These are phyloP conservation scores for Phialocephala subalpina DNA, from an alignment of 2,329 filamentous ascomycete genomes.

Conservation along the genomic window DNA sequence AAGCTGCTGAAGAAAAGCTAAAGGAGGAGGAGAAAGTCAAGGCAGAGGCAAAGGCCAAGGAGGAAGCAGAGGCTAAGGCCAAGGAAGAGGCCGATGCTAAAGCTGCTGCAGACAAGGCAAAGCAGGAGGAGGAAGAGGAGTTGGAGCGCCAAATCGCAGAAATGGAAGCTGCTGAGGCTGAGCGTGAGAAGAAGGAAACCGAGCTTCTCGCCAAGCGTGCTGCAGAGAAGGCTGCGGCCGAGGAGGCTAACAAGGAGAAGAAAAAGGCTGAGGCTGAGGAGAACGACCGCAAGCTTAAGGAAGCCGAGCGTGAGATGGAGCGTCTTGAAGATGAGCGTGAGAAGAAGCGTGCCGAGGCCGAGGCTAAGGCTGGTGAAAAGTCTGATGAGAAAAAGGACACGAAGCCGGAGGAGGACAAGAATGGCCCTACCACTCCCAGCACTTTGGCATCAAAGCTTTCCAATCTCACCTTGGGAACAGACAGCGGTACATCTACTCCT, in stretches of 20 bases:
- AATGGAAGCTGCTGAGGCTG: constrained; percentile 54
- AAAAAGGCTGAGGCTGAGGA: constrained; percentile 59
- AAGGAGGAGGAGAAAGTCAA: constrained; percentile 48
- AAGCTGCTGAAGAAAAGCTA: constrained; percentile 42
- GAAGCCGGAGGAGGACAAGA: constrained; percentile 38
- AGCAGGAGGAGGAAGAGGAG: constrained; percentile 60
- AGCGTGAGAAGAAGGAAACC: constrained; percentile 43
- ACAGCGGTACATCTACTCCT: constrained; percentile 50
- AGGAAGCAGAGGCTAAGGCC: constrained; percentile 47
- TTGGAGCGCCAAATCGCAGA: constrained; percentile 67
- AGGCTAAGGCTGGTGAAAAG: constrained; percentile 41
- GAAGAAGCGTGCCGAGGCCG: constrained; percentile 61
- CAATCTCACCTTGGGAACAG: constrained; percentile 56
- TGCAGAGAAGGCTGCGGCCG: constrained; percentile 47
- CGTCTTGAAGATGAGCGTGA: constrained; percentile 76
- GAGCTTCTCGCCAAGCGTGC: constrained; percentile 46
- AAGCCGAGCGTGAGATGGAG: constrained; percentile 77
- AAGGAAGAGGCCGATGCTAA: constrained; percentile 45
- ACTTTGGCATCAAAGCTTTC: constrained; percentile 55
- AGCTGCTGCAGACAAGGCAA: constrained; percentile 44
- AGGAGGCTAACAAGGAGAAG: constrained; percentile 54
- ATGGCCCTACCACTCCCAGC: constrained; percentile 39
- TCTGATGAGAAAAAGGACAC: constrained; percentile 29
- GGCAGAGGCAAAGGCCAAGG: constrained; percentile 41
- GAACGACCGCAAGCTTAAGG: constrained; percentile 72